Conservation (phyloP, 23 red algal genomes). For the Gracilaria caudata region DNA sequence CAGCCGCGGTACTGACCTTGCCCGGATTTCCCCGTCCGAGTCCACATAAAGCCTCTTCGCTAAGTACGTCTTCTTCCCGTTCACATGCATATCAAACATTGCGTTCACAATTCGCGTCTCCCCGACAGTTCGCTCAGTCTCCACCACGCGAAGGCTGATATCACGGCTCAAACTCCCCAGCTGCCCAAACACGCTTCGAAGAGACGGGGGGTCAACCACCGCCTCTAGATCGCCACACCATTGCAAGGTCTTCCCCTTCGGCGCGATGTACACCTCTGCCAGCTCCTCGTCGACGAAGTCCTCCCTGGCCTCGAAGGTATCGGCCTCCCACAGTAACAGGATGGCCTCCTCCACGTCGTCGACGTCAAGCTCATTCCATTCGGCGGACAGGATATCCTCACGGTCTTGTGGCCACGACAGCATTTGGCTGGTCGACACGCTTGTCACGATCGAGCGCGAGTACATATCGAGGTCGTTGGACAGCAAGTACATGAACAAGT, state of each 20-base stretch:
- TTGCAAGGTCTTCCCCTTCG: not conserved
- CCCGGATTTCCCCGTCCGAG: not conserved
- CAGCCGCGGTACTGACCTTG: not conserved
- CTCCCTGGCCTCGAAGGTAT: not conserved
- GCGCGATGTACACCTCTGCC: not conserved
- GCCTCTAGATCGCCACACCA: not conserved
- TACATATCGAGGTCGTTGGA: not conserved
- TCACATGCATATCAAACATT: not conserved
- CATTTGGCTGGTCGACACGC: not conserved
- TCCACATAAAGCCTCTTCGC: not conserved
- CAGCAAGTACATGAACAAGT: not conserved
- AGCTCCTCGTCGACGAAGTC: not conserved
- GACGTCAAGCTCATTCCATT: not conserved
- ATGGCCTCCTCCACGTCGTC: not conserved
- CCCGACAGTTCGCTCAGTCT: not conserved
- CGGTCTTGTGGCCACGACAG: not conserved
- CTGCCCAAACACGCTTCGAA: not conserved
- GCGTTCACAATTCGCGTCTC: not conserved
- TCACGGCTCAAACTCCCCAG: not conserved
- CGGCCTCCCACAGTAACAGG: not conserved
- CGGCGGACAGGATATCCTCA: not conserved
- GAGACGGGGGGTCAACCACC: not conserved
- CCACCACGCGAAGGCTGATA: not conserved
- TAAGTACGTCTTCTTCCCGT: not conserved
- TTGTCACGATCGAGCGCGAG: not conserved